These are phyloP conservation scores for Alternaria solani DNA, from an alignment of 2,329 filamentous ascomycete species.

Conservation along the genomic window DNA sequence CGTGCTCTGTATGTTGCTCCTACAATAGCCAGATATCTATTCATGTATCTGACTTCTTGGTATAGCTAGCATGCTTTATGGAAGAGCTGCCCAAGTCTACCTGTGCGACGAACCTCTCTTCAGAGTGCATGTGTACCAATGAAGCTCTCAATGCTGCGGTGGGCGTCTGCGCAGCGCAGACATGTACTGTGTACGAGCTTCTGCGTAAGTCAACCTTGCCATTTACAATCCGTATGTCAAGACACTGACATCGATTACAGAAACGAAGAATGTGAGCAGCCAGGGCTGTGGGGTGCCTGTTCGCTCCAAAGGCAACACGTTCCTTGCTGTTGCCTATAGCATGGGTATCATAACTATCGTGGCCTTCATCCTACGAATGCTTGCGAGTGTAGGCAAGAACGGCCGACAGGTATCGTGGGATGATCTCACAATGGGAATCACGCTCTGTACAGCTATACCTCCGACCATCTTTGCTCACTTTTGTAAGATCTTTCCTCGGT, in stretches of 20 bases:
- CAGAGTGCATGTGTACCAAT: conserved; percentile 52
- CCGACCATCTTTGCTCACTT: conserved; percentile 27
- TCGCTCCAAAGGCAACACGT: conserved; percentile 41
- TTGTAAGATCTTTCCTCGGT: background rate
- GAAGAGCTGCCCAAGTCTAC: conserved; percentile 43
- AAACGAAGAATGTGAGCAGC: conserved; percentile 51
- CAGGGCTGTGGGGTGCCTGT: conserved; percentile 49
- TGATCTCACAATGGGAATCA: conserved; percentile 47
- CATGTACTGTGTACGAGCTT: conserved; percentile 49
- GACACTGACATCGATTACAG: conserved; percentile 17
- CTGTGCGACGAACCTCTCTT: conserved; percentile 50
- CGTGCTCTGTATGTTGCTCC: conserved; percentile 25
- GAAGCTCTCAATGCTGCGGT: conserved; percentile 42
- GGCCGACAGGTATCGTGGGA: conserved; percentile 50
- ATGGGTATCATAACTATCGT: conserved; percentile 44
- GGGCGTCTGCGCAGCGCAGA: conserved; percentile 45
- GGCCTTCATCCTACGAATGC: conserved; percentile 45
- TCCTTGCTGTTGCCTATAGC: conserved; percentile 40
- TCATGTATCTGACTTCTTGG: conserved; percentile 6
- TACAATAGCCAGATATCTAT: background rate
- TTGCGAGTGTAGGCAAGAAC: conserved; percentile 44
- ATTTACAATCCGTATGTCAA: background rate
- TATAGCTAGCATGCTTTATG: conserved; percentile 29
- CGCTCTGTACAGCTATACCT: conserved; percentile 47
- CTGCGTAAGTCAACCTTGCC: conserved; percentile 30